Conservation (phyloP, 495 filamentous ascomycete species). For the Penicillium parvum region DNA sequence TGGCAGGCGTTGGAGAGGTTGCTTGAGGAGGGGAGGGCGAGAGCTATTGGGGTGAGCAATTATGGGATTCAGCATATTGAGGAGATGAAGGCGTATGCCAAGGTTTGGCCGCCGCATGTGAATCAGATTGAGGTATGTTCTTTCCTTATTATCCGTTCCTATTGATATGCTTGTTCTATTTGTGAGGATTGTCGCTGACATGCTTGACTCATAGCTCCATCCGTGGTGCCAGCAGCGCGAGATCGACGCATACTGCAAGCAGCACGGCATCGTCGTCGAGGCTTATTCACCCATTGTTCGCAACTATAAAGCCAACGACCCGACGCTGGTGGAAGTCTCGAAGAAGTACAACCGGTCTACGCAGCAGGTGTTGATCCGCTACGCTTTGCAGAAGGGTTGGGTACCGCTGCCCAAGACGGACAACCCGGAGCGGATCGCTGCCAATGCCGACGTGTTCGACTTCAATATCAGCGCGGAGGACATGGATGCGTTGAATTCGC, state of each 20-base stretch:
- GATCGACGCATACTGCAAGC: slow-evolving; percentile 56
- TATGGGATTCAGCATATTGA: slow-evolving; percentile 59
- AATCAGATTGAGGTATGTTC: slow-evolving; percentile 63
- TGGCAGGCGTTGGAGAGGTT: slow-evolving; percentile 64
- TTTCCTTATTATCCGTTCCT: not conserved
- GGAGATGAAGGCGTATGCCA: slow-evolving; percentile 57
- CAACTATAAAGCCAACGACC: slow-evolving; percentile 55
- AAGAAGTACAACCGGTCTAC: slow-evolving; percentile 49
- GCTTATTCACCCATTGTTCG: slow-evolving; percentile 65
- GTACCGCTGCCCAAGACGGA: slow-evolving; percentile 72
- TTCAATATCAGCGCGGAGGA: slow-evolving; percentile 62
- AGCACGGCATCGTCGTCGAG: slow-evolving; percentile 57
- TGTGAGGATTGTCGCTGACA: not conserved
- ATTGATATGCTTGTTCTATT: not conserved
- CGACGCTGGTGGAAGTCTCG: slow-evolving; percentile 47
- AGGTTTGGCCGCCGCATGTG: slow-evolving; percentile 60
- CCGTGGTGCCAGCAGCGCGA: slow-evolving; percentile 63
- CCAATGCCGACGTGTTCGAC: slow-evolving; percentile 62
- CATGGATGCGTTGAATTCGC: slow-evolving; percentile 56
- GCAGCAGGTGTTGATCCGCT: slow-evolving; percentile 52
- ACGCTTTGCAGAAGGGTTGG: slow-evolving; percentile 63
- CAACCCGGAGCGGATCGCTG: slow-evolving; percentile 54
- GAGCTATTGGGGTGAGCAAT: slow-evolving; percentile 68
- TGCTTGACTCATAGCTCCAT: slow-evolving; percentile 46
- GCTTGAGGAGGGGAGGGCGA: slow-evolving; percentile 52